These are phyloP conservation scores for Helianthus tuberosus DNA, from an alignment of 129 eudicot genomes.

Conservation along the genomic window DNA sequence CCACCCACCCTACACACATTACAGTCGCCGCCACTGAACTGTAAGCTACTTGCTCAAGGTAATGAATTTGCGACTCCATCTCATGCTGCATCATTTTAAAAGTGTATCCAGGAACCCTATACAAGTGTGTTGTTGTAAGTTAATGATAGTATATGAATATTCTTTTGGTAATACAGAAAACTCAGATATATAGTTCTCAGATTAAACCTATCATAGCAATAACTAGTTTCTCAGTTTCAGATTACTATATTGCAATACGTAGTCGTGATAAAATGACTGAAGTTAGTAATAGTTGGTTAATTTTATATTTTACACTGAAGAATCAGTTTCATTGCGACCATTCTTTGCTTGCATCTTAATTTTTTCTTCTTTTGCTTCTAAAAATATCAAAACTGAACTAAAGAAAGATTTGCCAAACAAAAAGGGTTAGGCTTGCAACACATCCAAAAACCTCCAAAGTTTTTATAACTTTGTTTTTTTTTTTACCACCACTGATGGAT, in stretches of 20 bases:
- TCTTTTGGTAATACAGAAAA: slow-evolving; percentile 5
- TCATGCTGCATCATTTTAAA: slow-evolving; percentile 67
- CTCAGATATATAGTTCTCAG: slow-evolving; percentile 1
- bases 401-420: neutral
- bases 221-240: slow-evolving; percentile 2
- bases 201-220: slow-evolving; percentile 16
- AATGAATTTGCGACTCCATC: slow-evolving; percentile 87
- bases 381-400: neutral
- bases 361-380: neutral
- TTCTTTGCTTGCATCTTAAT: neutral
- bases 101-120: slow-evolving; percentile 40
- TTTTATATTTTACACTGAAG: neutral
- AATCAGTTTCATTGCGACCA: neutral
- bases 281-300: neutral
- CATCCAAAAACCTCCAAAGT: neutral
- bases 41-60: slow-evolving; percentile 93
- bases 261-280: slow-evolving; percentile 13
- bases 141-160: slow-evolving; percentile 41
- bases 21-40: too few relatives aligned
- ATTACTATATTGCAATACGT: neutral
- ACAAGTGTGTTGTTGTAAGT: slow-evolving; percentile 37
- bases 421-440: neutral
- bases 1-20: too few relatives aligned
- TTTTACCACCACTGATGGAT: neutral
- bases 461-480: neutral